Base-by-base conservation (phyloP, 441 rosid genomes). In the Flueggea neowawraea region DNA sequence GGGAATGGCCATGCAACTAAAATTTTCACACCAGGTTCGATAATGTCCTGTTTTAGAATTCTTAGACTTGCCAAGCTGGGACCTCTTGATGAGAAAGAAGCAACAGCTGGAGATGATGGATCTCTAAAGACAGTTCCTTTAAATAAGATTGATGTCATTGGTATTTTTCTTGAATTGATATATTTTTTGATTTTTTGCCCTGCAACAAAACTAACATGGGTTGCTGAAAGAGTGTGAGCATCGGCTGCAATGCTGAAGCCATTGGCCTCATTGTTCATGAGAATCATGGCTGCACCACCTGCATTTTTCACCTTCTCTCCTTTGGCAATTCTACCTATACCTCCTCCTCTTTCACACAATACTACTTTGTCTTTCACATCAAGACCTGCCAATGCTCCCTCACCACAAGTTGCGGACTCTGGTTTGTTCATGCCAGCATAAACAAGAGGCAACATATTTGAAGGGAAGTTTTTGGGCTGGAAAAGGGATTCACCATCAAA, bases 1-100 rank as follows among this genome's bases (percentile, higher is more conserved):
- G 82, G 72, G 68, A 71, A 71, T 0, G 78, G 77, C 85, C 82
- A 76, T n/a, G 83, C 85, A 4, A 80, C 85, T 57, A 86, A 56
- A 66, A 81, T 74, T 62, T 65, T 81, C 55, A 71, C 71, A 0
- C 80, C 78, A 1, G 84, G 85, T 8, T 80, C 78, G n/a, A 73
- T 63, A 15, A 86, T 73, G 72, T 81, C 79, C 0, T 78, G 87
- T 78, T 81, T 86, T 62, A 67, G 67, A 57, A 80, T 80, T 0
- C 81, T 72, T 0, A 83, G 84, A 55, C 82, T 82, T 0, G 65
- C 71, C 52, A 59, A 16, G 65, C 45, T 80, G 31, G 84, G 88
- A 10, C 78, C 88, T 69, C 86, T 72, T 0, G 84, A n/a, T 2
- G 86, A 75, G 67, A 80, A 77, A 47, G 86, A 79, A 58, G 79